Evolutionary conservation across 441 rosid genomes (phyloP).

Genomic region (Pelargonium australe): DNA sequence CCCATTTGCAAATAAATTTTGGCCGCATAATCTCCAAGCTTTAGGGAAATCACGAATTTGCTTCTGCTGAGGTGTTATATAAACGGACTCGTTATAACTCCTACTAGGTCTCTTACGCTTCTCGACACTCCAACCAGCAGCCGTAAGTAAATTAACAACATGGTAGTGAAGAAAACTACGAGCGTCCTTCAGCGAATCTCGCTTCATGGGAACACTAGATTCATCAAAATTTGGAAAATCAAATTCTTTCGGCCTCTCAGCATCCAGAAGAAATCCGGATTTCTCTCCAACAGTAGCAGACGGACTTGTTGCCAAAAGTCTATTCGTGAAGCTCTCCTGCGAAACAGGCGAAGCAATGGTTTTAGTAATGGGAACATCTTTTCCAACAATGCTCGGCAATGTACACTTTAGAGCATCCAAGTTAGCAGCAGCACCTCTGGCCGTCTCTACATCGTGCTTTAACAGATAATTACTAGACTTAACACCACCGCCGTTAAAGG

Average conservation of each 20-base stretch:
- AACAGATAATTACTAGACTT: slow-evolving; percentile 49
- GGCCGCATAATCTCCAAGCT: slow-evolving; percentile 74
- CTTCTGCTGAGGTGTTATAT: slow-evolving; percentile 60
- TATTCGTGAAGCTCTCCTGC: slow-evolving; percentile 64
- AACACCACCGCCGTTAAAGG: slow-evolving; percentile 39
- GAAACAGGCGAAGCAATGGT: slow-evolving; percentile 71
- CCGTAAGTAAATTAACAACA: slow-evolving; percentile 40
- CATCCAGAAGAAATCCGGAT: slow-evolving; percentile 26
- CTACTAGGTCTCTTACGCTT: slow-evolving; percentile 53
- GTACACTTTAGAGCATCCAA: slow-evolving; percentile 28
- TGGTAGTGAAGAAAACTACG: slow-evolving; percentile 64
- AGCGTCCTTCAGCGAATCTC: slow-evolving; percentile 52
- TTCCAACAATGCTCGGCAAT: slow-evolving; percentile 29
- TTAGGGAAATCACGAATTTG: slow-evolving; percentile 63
- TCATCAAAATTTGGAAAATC: slow-evolving; percentile 26
- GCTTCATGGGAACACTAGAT: slow-evolving; percentile 27
- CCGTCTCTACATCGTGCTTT: slow-evolving; percentile 36
- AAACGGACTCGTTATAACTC: slow-evolving; percentile 46
- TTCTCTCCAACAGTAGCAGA: slow-evolving; percentile 32
- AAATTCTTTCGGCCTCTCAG: slow-evolving; percentile 27
- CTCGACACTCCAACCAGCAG: slow-evolving; percentile 65
- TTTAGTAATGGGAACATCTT: slow-evolving; percentile 33
- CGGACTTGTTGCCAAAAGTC: slow-evolving; percentile 38
- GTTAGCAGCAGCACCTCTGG: slow-evolving; percentile 27
- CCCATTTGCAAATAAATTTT: slow-evolving; percentile 36